Base-by-base conservation (phyloP, 352 stramenopile genomes). In the Globisporangium spinosum region DNA sequence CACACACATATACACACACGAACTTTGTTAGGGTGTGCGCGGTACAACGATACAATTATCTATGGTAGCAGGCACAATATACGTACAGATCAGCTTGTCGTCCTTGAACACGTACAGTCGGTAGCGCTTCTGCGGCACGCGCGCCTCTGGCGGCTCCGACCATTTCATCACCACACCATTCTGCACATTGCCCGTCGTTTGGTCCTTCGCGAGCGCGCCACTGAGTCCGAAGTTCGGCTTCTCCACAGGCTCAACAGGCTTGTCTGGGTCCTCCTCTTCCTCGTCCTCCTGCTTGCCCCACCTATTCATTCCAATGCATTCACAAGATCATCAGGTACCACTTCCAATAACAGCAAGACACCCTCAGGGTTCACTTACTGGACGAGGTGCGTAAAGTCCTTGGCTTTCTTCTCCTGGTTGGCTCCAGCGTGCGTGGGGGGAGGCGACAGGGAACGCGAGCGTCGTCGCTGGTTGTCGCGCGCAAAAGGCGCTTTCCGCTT, bases 181-280 rank as follows among this genome's bases (percentile, higher is more conserved):
- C 80, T 97, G 94, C 56, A 96, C 77, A 75, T 99, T 99, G 9
- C 97, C 97, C 29, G 92, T 98, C 43, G 79, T 61, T n/a, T 85
- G 83, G 77, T 99, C 98, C 72, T 98, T 98, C 22, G 95, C 93
- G 22, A 99, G 83, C 7, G 97, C 97, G 27, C 98, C 98, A 58
- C 94, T 98, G 10, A 99, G 80, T 0, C 94, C 97, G 77, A 99
- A 99, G 76, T 99, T 98, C 15, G 98, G 89, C 72, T 98, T 99
- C 69, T 97, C 78, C 54, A 93, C 78, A 1, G 80, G 82, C 70
- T 79, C 71, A 15, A 69, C 64, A 2, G 77, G 65, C 56, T 75
- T 73, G 13, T 77, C 55, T 5, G 67, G 68, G 7, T 70, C 72
- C 0, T 70, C 65, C 47, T 85, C 73, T 27, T 89, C 68, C 8